A percentile compares a stretch with the other conserved stretches of the same genome.
These are phyloP conservation scores for Botrytis deweyae DNA, from an alignment of 2,329 filamentous ascomycete genomes.

Conservation along the genomic window DNA sequence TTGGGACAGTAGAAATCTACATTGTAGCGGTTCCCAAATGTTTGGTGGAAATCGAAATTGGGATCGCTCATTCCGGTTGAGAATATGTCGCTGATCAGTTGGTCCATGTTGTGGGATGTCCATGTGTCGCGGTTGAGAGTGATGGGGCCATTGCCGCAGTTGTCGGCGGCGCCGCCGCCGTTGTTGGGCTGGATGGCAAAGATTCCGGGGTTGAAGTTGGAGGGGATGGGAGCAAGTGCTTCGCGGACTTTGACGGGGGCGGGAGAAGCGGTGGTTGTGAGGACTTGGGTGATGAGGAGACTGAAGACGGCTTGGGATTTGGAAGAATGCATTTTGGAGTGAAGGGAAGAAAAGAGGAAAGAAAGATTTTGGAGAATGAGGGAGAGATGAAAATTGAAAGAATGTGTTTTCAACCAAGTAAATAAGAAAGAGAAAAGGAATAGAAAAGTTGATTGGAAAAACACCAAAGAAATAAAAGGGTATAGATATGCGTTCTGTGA, in stretches of 20 bases:
- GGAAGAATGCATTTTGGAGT: not conserved
- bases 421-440: not conserved
- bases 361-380: not conserved
- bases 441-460: too few relatives aligned
- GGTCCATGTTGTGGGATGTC: not conserved
- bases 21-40: not conserved
- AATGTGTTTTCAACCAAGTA: not conserved
- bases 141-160: not conserved
- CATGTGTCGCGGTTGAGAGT: not conserved
- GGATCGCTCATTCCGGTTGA: not conserved
- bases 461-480: not conserved
- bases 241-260: not conserved
- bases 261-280: not conserved
- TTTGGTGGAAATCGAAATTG: not conserved
- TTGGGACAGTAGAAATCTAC: conserved; percentile 1
- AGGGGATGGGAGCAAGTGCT: not conserved
- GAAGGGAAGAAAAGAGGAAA: not conserved
- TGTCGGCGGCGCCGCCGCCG: not conserved
- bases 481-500: not conserved
- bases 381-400: not conserved
- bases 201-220: not conserved
- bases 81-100: not conserved
- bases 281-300: not conserved
- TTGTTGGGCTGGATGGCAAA: not conserved
- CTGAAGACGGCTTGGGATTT: not conserved